Conservation (phyloP, 2,329 filamentous ascomycete genomes). For the Coniochaeta ligniaria region DNA sequence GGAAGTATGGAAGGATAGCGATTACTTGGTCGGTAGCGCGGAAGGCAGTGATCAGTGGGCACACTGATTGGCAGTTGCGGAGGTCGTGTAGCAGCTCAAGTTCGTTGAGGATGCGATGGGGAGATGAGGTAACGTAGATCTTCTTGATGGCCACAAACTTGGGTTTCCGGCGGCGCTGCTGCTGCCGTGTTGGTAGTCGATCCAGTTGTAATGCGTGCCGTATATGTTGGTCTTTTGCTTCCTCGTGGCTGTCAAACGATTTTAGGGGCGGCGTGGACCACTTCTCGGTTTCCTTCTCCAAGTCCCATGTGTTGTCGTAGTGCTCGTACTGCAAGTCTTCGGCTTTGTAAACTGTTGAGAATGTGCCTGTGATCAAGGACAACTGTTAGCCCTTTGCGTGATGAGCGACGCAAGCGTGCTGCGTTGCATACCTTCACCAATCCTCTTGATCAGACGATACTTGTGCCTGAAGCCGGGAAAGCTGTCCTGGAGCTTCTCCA, state of each 20-base stretch:
- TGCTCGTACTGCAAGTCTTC: constrained; percentile 82
- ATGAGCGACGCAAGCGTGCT: no score
- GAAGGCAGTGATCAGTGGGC: constrained; percentile 95
- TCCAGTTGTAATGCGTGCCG: constrained; percentile 6
- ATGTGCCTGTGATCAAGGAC: constrained; percentile 72
- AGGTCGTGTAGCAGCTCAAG: constrained; percentile 88
- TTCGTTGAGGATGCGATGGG: constrained; percentile 89
- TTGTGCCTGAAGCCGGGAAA: constrained; percentile 79
- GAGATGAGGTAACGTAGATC: constrained; percentile 97
- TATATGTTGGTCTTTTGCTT: constrained; percentile 10
- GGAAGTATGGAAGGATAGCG: constrained; percentile 90
- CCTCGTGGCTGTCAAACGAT: constrained; percentile 28
- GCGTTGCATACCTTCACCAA: constrained; percentile 71
- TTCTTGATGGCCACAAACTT: constrained; percentile 97
- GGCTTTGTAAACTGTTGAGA: constrained; percentile 98
- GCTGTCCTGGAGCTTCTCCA: constrained; percentile 72
- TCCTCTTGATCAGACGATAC: constrained; percentile 90
- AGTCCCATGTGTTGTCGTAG: constrained; percentile 83
- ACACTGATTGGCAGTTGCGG: constrained; percentile 75
- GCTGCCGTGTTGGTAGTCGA: background rate
- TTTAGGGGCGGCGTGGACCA: constrained; percentile 65
- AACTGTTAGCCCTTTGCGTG: constrained; percentile 8
- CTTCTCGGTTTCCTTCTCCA: constrained; percentile 56
- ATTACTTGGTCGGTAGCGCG: constrained; percentile 90
- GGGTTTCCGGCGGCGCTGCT: constrained; percentile 38